phyloP scores from a whole-genome alignment of 2,329 filamentous ascomycete species.

The Exophiala oligosperma region DNA sequence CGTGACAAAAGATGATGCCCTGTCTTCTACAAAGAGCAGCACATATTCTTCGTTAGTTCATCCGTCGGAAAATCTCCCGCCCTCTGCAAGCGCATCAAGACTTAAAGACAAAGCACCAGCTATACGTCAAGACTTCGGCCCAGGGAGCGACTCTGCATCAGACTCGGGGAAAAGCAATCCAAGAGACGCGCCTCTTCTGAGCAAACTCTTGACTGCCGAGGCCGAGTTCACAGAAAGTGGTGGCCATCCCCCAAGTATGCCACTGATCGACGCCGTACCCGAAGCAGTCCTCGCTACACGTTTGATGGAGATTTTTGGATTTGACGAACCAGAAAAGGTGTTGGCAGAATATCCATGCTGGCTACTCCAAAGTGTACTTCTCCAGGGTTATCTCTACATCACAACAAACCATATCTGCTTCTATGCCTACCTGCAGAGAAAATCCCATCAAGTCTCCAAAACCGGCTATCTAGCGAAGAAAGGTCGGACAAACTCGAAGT shows the following conservation, averaged over 20 bases:
- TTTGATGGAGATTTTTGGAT: constrained; percentile 82
- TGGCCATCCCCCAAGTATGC: constrained; percentile 15
- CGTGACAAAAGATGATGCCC: constrained; percentile 4
- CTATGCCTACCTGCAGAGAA: constrained; percentile 95
- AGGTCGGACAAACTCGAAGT: constrained; percentile 83
- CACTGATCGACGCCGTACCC: constrained; percentile 37
- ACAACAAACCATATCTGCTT: constrained; percentile 93
- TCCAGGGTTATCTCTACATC: constrained; percentile 96
- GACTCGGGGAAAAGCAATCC: constrained; percentile 32
- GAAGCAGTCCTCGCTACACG: constrained; percentile 65
- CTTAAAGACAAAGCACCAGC: constrained; percentile 10
- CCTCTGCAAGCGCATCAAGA: constrained; percentile 36
- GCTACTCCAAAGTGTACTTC: constrained; percentile 83
- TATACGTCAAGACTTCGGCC: constrained; percentile 12
- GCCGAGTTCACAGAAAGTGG: constrained; percentile 53
- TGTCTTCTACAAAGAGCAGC: constrained; percentile 11
- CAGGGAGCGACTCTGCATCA: constrained; percentile 19
- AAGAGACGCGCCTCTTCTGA: constrained; percentile 69
- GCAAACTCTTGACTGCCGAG: constrained; percentile 72
- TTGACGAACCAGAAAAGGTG: constrained; percentile 78
- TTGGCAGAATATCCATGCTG: constrained; percentile 92
- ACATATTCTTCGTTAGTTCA: constrained; percentile 5
- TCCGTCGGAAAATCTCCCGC: constrained; percentile 64
- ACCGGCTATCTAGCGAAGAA: constrained; percentile 87
- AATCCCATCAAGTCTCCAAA: constrained; percentile 75